Evolutionary conservation across 371 early-diverging fungal genomes (phyloP), one percentile per base, ranked within the genome.

Genomic region (Aphelidium insulamus): DNA sequence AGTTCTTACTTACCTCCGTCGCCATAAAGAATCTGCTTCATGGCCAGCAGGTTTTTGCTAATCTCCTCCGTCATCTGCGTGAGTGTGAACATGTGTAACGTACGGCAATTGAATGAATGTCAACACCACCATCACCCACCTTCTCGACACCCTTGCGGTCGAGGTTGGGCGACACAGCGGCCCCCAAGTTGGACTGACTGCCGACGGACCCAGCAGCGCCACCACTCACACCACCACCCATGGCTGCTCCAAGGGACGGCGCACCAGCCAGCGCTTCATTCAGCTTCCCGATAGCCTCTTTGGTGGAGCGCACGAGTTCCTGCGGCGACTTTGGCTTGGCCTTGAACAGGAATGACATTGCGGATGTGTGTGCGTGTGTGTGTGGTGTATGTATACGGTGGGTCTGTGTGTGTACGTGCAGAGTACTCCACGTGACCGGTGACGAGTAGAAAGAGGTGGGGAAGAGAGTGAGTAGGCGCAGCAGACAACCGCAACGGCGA

Each of bases 21-120:
- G 23, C 91, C 92, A 46, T 80, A 83, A 24, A 94, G 64, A 33
- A 91, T 82, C 32, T 59, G 69, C 50, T 87, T 85, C 77, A 92
- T 86, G 21, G 69, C 53, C 22, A 77, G 61, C 15, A 92, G 61
- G 50, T 77, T 77, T 59, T 82, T 90, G 21, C 88, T 78, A 27
- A 91, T 80, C 34, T 95, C 97, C 41, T 95, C 94, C 37, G 77
- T 79, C 21, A 76, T 74, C 86, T 88, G 66, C 24, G 30, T 27
- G 33, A 36, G 9, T n/a, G 3, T 5, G n/a, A 2, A 49, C 41
- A 24, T 12, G 14, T 3, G 28, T 32, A 32, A 3, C 3, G 3
- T 14, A 26, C 3, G 2, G 14, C 28, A 3, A 3, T 18, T 23
- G 28, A 3, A 32, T 23, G 28, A 14, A 32, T 32, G 28, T 17